These are phyloP conservation scores for Boletus reticuloceps DNA, from an alignment of 768 basidiomycete genomes.

Conservation along the genomic window DNA sequence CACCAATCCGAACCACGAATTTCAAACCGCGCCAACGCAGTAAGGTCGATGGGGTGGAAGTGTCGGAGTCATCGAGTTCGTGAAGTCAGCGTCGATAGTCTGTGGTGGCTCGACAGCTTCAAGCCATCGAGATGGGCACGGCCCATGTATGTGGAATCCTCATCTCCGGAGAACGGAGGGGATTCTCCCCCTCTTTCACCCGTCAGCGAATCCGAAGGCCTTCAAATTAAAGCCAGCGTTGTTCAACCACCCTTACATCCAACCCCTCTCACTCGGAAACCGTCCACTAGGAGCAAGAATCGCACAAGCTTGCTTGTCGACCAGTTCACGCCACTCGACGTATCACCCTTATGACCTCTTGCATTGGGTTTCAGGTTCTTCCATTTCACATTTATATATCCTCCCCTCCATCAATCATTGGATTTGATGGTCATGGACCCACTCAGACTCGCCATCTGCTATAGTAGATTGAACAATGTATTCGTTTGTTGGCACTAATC, in stretches of 20 bases:
- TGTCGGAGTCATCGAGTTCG: constrained; percentile 59
- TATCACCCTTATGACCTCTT: constrained; percentile 11
- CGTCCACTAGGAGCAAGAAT: constrained; percentile 56
- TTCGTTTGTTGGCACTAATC: background rate
- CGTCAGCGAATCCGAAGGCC: constrained; percentile 31
- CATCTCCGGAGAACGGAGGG: constrained; percentile 32
- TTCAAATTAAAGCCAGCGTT: constrained; percentile 40
- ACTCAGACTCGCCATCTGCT: background rate
- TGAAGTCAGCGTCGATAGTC: constrained; percentile 53
- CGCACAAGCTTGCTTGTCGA: constrained; percentile 44
- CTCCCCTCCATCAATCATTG: background rate
- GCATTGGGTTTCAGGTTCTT: background rate
- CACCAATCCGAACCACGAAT: constrained; percentile 34
- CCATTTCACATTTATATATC: constrained; percentile 3
- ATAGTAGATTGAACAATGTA: constrained; percentile 5
- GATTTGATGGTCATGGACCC: background rate
- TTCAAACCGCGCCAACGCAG: constrained; percentile 38
- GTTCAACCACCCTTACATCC: constrained; percentile 14
- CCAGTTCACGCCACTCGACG: constrained; percentile 19
- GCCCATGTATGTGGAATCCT: constrained; percentile 33
- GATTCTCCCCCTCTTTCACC: constrained; percentile 26
- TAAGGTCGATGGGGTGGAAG: constrained; percentile 54
- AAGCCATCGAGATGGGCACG: constrained; percentile 55
- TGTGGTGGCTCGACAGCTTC: constrained; percentile 72
- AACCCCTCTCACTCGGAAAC: constrained; percentile 67